phyloP scores from a whole-genome alignment of 2,329 filamentous ascomycete genomes.

The Blastomyces percursus region DNA sequence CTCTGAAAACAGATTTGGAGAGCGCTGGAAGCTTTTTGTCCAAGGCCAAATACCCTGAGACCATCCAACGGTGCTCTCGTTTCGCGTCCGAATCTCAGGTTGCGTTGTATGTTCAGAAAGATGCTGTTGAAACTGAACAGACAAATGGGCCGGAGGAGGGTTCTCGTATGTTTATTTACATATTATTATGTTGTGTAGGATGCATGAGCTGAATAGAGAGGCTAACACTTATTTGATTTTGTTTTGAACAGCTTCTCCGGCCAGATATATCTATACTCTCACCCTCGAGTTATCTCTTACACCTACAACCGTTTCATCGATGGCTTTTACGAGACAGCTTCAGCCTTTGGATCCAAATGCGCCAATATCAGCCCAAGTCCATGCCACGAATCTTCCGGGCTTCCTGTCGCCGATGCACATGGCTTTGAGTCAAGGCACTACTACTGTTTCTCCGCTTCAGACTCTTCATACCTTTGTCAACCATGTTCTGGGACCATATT shows the following conservation, averaged over 20 bases:
- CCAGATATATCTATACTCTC: conserved; percentile 62
- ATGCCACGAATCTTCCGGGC: conserved; percentile 84
- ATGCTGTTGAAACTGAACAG: conserved; percentile 42
- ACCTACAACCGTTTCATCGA: conserved; percentile 68
- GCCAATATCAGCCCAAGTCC: conserved; percentile 77
- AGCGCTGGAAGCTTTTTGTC: conserved; percentile 73
- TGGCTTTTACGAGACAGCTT: conserved; percentile 82
- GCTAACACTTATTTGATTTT: neutral
- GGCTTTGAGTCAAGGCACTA: conserved; percentile 54
- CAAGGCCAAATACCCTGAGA: conserved; percentile 59
- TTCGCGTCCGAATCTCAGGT: conserved; percentile 83
- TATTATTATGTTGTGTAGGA: neutral
- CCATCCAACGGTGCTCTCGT: conserved; percentile 72
- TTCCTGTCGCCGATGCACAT: conserved; percentile 58
- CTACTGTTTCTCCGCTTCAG: conserved; percentile 74
- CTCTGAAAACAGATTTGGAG: conserved; percentile 67
- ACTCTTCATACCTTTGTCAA: conserved; percentile 86
- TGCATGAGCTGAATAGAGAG: neutral
- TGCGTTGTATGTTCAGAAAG: conserved; percentile 74
- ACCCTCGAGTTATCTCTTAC: conserved; percentile 67
- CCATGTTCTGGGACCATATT: conserved; percentile 85
- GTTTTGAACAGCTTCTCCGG: conserved; percentile 19
- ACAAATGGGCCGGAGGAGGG: conserved; percentile 30
- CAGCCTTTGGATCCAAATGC: conserved; percentile 73
- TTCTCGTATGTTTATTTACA: conserved; percentile 28